Evolutionary conservation across 2,329 filamentous ascomycete genomes (phyloP).

Genomic region (Botrytis tulipae): DNA sequence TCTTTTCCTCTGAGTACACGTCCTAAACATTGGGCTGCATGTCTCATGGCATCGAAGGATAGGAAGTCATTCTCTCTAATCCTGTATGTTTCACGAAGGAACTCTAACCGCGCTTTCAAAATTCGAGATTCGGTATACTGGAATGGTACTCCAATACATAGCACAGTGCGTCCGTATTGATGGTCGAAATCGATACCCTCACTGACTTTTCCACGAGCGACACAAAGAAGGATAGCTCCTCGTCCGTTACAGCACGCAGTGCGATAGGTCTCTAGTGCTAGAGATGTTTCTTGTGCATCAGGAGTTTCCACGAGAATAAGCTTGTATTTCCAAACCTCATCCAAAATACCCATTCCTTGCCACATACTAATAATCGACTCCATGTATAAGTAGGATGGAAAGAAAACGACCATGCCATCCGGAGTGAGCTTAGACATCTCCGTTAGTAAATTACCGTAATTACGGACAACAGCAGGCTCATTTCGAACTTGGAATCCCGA

Average conservation of each 20-base stretch:
- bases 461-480: constrained; percentile 93
- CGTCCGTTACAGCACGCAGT: constrained; percentile 97
- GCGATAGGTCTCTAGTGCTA: constrained; percentile 93
- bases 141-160: constrained; percentile 96
- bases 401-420: constrained; percentile 98
- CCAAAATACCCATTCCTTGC: constrained; percentile 97
- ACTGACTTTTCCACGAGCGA: constrained; percentile 93
- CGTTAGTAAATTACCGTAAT: constrained; percentile 89
- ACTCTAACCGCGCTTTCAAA: constrained; percentile 90
- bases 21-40: constrained; percentile 92
- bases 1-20: constrained; percentile 95
- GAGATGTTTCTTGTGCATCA: constrained; percentile 92
- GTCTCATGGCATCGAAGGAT: constrained; percentile 99
- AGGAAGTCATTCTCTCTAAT: constrained; percentile 97
- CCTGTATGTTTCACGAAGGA: constrained; percentile 93
- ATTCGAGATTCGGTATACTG: constrained; percentile 99
- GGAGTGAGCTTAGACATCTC: constrained; percentile 96
- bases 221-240: constrained; percentile 88
- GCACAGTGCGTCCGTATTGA: constrained; percentile 91
- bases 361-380: constrained; percentile 98
- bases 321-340: constrained; percentile 99
- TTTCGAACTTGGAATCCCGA: constrained; percentile 95
- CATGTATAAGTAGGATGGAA: constrained; percentile 98
- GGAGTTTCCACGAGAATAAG: constrained; percentile 96
- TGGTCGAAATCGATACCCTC: constrained; percentile 99